A percentile compares a stretch with the other conserved stretches of the same genome.
These are phyloP conservation scores for Sclerotiophoma versabilis DNA, from an alignment of 2,329 filamentous ascomycete genomes.

Conservation along the genomic window DNA sequence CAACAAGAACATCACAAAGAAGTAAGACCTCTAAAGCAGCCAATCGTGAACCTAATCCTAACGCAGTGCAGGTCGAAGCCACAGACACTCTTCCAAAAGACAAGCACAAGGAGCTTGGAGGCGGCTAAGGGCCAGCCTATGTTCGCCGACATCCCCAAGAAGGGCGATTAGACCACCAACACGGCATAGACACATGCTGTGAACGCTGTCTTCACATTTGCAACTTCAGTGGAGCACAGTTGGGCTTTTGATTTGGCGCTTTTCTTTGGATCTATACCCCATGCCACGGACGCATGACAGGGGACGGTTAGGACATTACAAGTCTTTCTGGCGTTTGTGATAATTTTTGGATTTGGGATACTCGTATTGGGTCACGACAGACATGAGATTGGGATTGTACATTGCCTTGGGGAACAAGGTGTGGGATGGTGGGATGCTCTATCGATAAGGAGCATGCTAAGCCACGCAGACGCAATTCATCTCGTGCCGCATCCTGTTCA, in stretches of 20 bases:
- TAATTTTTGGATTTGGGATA: not conserved
- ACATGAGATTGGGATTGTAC: slow-evolving; percentile 21
- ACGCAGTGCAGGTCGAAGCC: slow-evolving; percentile 45
- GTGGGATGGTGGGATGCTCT: slow-evolving; percentile 13
- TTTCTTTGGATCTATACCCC: slow-evolving; percentile 21
- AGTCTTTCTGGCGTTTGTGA: slow-evolving; percentile 14
- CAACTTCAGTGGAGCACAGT: slow-evolving; percentile 5
- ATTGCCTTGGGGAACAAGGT: slow-evolving; percentile 7
- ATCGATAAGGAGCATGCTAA: slow-evolving; percentile 29
- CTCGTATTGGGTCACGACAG: slow-evolving; percentile 17
- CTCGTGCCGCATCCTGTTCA: slow-evolving; percentile 21
- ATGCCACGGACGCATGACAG: slow-evolving; percentile 16
- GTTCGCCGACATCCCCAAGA: slow-evolving; percentile 49
- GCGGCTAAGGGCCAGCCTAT: slow-evolving; percentile 42
- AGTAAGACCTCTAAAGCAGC: slow-evolving; percentile 36
- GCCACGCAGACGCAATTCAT: slow-evolving; percentile 19
- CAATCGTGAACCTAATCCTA: slow-evolving; percentile 11
- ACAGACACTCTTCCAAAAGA: slow-evolving; percentile 52
- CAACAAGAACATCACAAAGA: slow-evolving; percentile 82
- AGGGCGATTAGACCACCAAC: slow-evolving; percentile 16
- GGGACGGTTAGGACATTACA: slow-evolving; percentile 4
- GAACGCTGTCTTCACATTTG: slow-evolving; percentile 8
- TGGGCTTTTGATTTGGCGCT: slow-evolving; percentile 16
- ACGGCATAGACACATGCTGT: slow-evolving; percentile 7
- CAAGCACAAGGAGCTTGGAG: slow-evolving; percentile 50